Evolutionary conservation across 345 rosid genomes (phyloP).

Genomic region (Aurinia saxatilis): DNA sequence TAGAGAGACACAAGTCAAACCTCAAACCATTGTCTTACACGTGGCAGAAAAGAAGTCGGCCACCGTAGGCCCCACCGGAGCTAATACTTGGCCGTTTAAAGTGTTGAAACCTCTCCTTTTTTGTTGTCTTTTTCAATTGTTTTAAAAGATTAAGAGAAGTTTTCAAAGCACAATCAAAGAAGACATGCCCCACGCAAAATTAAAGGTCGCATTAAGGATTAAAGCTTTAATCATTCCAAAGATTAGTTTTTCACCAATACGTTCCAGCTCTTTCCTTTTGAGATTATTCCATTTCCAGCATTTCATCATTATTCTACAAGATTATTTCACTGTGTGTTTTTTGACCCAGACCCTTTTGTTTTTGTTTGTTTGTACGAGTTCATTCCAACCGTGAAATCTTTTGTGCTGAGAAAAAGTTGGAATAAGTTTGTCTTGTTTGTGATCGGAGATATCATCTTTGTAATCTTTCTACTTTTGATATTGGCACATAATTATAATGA

Average conservation of each 20-base stretch:
- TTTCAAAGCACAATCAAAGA: slow-evolving; percentile 20
- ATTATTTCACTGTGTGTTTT: background rate
- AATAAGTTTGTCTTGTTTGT: slow-evolving; percentile 13
- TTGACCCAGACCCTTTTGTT: background rate
- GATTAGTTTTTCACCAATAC: slow-evolving; percentile 17
- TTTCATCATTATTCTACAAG: slow-evolving; percentile 18
- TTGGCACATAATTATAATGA: background rate
- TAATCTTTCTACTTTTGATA: background rate
- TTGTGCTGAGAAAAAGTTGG: background rate
- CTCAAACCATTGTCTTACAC: background rate
- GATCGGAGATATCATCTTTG: slow-evolving; percentile 1
- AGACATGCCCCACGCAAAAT: slow-evolving; percentile 25
- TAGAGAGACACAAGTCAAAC: slow-evolving; percentile 7
- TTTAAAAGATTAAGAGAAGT: slow-evolving; percentile 14
- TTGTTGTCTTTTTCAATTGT: background rate
- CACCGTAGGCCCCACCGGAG: slow-evolving; percentile 20
- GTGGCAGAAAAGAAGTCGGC: slow-evolving; percentile 24
- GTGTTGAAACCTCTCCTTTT: background rate
- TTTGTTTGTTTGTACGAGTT: background rate
- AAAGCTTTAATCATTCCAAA: slow-evolving; percentile 19
- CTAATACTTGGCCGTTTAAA: slow-evolving; percentile 21
- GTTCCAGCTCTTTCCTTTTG: slow-evolving; percentile 24
- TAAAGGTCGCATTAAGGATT: background rate
- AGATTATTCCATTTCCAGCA: slow-evolving; percentile 20
- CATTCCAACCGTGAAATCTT: background rate